Percentiles rank a stretch among this genome's conserved stretches.
Conservation (phyloP, 2,329 filamentous ascomycete genomes). For the Penicillium nordicum region DNA sequence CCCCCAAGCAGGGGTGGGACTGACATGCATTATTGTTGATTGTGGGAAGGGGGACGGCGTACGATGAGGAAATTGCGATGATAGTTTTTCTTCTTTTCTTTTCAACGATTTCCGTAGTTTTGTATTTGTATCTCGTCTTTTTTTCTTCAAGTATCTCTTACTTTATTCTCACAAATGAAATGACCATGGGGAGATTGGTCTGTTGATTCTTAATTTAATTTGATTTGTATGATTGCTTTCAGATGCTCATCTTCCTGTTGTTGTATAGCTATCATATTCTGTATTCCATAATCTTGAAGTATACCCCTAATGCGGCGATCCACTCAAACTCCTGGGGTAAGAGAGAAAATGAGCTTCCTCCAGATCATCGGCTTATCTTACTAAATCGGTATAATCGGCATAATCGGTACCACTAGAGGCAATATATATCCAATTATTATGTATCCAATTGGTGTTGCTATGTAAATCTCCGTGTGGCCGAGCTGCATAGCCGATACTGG, state of each 20-base stretch:
- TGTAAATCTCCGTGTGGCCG: slow-evolving; percentile 35
- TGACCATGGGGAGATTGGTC: neutral
- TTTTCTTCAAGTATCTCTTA: slow-evolving; percentile 5
- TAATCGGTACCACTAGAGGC: neutral
- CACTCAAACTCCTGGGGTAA: neutral
- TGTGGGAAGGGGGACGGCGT: neutral
- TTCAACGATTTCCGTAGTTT: slow-evolving; percentile 1
- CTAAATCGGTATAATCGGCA: neutral
- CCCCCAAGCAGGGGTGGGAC: neutral
- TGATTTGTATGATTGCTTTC: neutral
- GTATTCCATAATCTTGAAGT: neutral
- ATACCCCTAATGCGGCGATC: neutral
- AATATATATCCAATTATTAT: neutral
- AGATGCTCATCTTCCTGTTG: neutral
- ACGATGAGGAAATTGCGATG: slow-evolving; percentile 20
- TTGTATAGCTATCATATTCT: neutral
- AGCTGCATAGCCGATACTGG: slow-evolving; percentile 33
- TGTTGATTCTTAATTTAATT: neutral
- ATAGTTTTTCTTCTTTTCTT: neutral
- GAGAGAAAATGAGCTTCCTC: neutral
- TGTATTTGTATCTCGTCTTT: slow-evolving; percentile 8
- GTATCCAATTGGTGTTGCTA: neutral
- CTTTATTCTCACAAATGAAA: slow-evolving; percentile 8
- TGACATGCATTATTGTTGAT: slow-evolving; percentile 5
- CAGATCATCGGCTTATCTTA: neutral